Conservation (phyloP, 2,329 filamentous ascomycete genomes). For the Neonectria faginata region DNA sequence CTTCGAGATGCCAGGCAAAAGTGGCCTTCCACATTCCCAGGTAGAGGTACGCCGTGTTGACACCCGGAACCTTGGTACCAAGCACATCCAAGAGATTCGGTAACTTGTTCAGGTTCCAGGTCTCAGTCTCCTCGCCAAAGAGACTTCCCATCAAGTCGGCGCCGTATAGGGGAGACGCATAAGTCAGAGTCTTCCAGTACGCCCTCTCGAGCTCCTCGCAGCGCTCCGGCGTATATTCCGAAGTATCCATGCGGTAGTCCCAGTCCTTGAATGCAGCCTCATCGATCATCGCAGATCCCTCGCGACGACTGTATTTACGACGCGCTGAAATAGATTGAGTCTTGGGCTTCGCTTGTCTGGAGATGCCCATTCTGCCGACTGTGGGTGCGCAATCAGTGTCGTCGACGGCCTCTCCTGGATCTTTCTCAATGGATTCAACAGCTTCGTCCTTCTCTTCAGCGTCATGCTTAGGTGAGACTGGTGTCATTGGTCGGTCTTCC, state of each 20-base stretch:
- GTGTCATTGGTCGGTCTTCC: slow-evolving; percentile 69
- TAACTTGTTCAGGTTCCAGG: slow-evolving; percentile 95
- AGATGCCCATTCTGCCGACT: slow-evolving; percentile 62
- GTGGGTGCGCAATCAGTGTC: slow-evolving; percentile 55
- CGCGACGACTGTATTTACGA: slow-evolving; percentile 85
- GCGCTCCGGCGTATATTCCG: slow-evolving; percentile 89
- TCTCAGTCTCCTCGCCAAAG: slow-evolving; percentile 85
- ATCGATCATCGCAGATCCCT: slow-evolving; percentile 82
- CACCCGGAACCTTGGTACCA: slow-evolving; percentile 94
- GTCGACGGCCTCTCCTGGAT: slow-evolving; percentile 59
- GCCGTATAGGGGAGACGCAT: slow-evolving; percentile 93
- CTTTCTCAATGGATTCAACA: slow-evolving; percentile 63
- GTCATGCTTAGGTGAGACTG: slow-evolving; percentile 64
- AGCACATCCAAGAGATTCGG: slow-evolving; percentile 94
- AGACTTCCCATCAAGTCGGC: slow-evolving; percentile 96
- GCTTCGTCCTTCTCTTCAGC: slow-evolving; percentile 49
- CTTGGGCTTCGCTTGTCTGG: slow-evolving; percentile 66
- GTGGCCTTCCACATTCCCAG: slow-evolving; percentile 99
- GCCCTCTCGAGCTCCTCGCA: slow-evolving; percentile 94
- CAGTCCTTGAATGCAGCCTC: slow-evolving; percentile 92
- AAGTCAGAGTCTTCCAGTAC: slow-evolving; percentile 98
- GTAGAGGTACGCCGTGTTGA: slow-evolving; percentile 98
- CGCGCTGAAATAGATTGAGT: slow-evolving; percentile 85
- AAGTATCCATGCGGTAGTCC: slow-evolving; percentile 88
- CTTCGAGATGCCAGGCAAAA: slow-evolving; percentile 98